Conservation (phyloP, 192 early-diverging fungal genomes). For the Mortierella claussenii region DNA sequence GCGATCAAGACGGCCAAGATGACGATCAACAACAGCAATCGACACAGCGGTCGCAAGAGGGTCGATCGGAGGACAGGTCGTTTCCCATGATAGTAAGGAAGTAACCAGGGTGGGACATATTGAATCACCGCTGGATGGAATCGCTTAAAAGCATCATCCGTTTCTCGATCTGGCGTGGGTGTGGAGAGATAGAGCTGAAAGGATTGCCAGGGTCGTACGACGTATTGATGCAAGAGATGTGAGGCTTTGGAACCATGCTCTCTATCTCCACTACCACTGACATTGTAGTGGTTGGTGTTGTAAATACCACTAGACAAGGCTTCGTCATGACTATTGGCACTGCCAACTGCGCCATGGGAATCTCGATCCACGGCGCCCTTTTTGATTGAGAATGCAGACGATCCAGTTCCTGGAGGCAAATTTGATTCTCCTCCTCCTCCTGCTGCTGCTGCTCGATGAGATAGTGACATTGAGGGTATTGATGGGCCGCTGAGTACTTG, state of each 20-base stretch:
- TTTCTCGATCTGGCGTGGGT: slow-evolving; percentile 14
- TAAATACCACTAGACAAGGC: too few relatives aligned
- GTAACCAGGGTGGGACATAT: slow-evolving; percentile 37
- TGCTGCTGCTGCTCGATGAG: too few relatives aligned
- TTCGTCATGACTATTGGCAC: too few relatives aligned
- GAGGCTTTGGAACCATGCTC: slow-evolving; percentile 11
- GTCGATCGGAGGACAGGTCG: slow-evolving; percentile 19
- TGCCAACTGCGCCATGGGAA: too few relatives aligned
- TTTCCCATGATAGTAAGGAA: slow-evolving; percentile 12
- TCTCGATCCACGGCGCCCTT: too few relatives aligned
- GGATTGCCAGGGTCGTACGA: slow-evolving; percentile 13
- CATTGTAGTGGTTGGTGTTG: neutral
- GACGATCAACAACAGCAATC: slow-evolving; percentile 2
- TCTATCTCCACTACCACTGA: neutral
- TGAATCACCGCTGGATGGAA: slow-evolving; percentile 1
- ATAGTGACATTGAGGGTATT: too few relatives aligned
- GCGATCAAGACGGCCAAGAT: slow-evolving; percentile 33
- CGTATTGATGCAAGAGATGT: slow-evolving; percentile 9
- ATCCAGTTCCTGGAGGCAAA: too few relatives aligned
- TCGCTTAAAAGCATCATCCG: neutral
- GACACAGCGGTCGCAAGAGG: slow-evolving; percentile 21
- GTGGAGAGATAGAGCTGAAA: slow-evolving; percentile 23
- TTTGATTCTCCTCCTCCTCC: too few relatives aligned
- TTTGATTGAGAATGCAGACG: too few relatives aligned
- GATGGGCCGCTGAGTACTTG: too few relatives aligned